Percentiles rank a stretch among this genome's conserved stretches.
Conservation (phyloP, 352 stramenopile genomes). For the Proteromonas lacertae region DNA sequence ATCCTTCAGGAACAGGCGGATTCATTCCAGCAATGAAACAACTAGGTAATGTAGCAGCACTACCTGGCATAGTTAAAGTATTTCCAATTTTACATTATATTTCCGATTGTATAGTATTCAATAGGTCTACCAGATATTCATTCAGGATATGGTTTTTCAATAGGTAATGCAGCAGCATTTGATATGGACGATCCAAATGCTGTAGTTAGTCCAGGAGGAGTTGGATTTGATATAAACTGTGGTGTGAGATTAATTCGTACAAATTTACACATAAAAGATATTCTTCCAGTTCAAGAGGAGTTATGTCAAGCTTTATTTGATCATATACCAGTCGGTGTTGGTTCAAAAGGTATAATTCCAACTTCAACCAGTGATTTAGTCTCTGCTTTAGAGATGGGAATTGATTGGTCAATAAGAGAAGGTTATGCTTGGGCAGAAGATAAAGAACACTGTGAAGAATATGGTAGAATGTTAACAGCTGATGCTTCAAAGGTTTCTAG, state of each 20-base stretch:
- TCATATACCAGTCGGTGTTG: constrained; percentile 37
- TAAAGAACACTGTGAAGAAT: constrained; percentile 39
- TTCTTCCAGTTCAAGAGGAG: constrained; percentile 12
- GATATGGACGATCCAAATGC: constrained; percentile 28
- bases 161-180: constrained; percentile 39
- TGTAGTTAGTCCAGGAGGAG: constrained; percentile 23
- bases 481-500: constrained; percentile 17
- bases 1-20: constrained; percentile 23
- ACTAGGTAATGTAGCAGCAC: constrained; percentile 32
- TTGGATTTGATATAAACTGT: constrained; percentile 45
- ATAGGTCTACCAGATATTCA: constrained; percentile 30
- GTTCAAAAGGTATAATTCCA: constrained; percentile 25
- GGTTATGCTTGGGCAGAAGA: constrained; percentile 36
- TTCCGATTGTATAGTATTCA: background rate
- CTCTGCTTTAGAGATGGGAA: constrained; percentile 23
- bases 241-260: constrained; percentile 24
- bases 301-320: constrained; percentile 17
- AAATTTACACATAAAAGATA: constrained; percentile 26
- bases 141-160: constrained; percentile 43
- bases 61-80: constrained; percentile 28
- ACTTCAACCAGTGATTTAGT: constrained; percentile 19
- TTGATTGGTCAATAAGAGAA: constrained; percentile 33
- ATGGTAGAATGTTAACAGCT: constrained; percentile 31
- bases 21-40: constrained; percentile 39
- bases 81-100: background rate